Base-by-base conservation (phyloP, 2,329 filamentous ascomycete genomes). In the Arthrinium phaeospermum region DNA sequence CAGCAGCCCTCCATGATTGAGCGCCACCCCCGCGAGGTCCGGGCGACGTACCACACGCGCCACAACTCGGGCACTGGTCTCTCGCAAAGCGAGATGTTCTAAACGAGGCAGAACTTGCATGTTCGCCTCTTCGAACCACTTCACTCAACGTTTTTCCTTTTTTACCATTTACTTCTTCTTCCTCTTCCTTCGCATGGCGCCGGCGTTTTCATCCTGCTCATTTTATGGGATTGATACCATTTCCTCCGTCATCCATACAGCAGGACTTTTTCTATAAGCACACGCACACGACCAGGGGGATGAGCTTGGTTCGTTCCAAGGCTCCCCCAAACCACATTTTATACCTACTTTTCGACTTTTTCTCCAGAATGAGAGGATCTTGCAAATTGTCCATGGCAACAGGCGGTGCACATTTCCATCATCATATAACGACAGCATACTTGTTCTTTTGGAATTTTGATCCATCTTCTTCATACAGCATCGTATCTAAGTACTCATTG, bases 11-110 rank as follows among this genome's bases (percentile, higher is more conserved):
- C 76, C 68, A 68, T 64, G 44, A 61, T 79, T 41, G 80, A 81
- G 75, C 79, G 80, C 22, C 79, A 81, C 73, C 80, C 80, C n/a
- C 79, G 79, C 67, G 80, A 88, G 72, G 80, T 82, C 71, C 76
- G 79, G 6, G 79, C 79, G 45, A 80, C 81, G 49, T 80, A 83
- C 74, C 80, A 79, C 19, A 22, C 44, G 71, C 77, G 80, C 71
- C 79, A 76, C 70, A 70, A 78, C 71, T 82, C 85, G 67, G 84
- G 85, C 44, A 90, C 87, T 16, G 88, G 88, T 0, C 79, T 90
- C 47, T 84, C 88, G 75, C 82, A 82, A 71, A 88, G 84, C 78
- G 88, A 90, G 80, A 87, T 91, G 86, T 87, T 90, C 75, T 90
- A 81, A 79, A 74, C 37, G 24, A 37, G 46, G 8, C 19, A 14